Percentiles rank a stretch among this genome's conserved stretches.
These are phyloP conservation scores for Biscogniauxia sp. DNA, from an alignment of 2,329 filamentous ascomycete species.

Conservation along the genomic window DNA sequence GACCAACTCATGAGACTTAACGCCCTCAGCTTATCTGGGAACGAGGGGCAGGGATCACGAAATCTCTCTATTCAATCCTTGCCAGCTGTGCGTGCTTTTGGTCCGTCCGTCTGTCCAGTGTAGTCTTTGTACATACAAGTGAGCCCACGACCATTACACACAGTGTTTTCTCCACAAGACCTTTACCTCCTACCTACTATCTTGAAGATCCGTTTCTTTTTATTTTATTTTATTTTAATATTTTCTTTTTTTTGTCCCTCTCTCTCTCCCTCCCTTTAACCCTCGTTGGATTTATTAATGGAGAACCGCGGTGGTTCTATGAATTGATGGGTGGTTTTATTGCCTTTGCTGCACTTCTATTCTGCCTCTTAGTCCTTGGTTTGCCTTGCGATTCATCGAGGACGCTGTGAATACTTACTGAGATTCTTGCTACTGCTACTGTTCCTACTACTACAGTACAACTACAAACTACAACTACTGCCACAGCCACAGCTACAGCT, in stretches of 20 bases:
- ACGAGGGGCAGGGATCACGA: conserved; percentile 19
- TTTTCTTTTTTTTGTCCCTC: not conserved
- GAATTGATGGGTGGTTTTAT: conserved; percentile 7
- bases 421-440: no score
- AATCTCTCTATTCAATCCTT: conserved; percentile 20
- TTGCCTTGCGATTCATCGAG: not conserved
- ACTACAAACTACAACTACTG: no score
- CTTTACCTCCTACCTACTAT: conserved; percentile 15
- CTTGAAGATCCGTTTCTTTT: conserved; percentile 20
- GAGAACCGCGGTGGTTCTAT: conserved; percentile 11
- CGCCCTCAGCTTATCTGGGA: conserved; percentile 22
- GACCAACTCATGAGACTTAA: conserved; percentile 16
- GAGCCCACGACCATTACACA: conserved; percentile 16
- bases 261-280: not conserved
- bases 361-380: not conserved
- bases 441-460: no score
- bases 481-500: no score
- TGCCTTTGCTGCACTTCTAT: conserved; percentile 7
- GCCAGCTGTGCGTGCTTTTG: conserved; percentile 18
- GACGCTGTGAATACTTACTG: not conserved
- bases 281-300: conserved; percentile 15
- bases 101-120: conserved; percentile 6
- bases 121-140: not conserved
- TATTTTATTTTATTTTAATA: conserved; percentile 7
- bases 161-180: conserved; percentile 19